Conservation (phyloP, 345 rosid species). For the Arabidopsis thaliana region TAIR10.1 NC_003076.8:24237001-24237500, state of each 20-base stretch:
- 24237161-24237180: conserved; percentile 41
- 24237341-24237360: neutral
- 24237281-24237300: neutral
- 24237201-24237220: conserved; percentile 38
- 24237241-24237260: conserved; percentile 37
- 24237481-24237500: too few species aligned
- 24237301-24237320: conserved; percentile 7
- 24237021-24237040: conserved; percentile 7
- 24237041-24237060: too few species aligned
- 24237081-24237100: conserved; percentile 27
- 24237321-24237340: conserved; percentile 22
- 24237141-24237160: conserved; percentile 34
- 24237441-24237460: too few species aligned
- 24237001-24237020: conserved; percentile 2
- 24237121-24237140: conserved; percentile 35
- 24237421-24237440: too few species aligned
- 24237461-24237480: too few species aligned
- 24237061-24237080: conserved; percentile 21
- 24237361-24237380: neutral
- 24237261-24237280: conserved; percentile 3
- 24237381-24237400: too few species aligned
- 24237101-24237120: conserved; percentile 44
- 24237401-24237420: too few species aligned
- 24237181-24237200: conserved; percentile 33
- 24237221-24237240: conserved; percentile 34